Evolutionary conservation across 2,329 filamentous ascomycete species (phyloP), one percentile per base, ranked within the genome.

Genomic region (Rhinocladiella similis): DNA sequence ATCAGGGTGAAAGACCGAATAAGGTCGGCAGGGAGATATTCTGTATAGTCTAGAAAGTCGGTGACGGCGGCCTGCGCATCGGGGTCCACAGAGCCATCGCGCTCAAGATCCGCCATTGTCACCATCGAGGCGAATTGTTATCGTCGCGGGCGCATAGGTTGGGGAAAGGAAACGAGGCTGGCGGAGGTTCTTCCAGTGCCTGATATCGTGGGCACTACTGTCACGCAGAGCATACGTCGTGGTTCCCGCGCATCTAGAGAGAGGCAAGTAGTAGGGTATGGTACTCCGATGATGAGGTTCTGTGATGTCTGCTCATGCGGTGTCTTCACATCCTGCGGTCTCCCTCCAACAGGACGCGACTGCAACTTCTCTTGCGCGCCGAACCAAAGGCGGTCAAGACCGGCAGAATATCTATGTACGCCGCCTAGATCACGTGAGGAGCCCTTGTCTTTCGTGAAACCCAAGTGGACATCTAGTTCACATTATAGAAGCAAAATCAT

Each of bases 11-110:
- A 73, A 60, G 84, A 86, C 65, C 84, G 83, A 56, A 81, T 77
- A 20, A 87, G 75, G 68, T 87, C 84, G 9, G 84, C 83, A 33
- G 84, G 84, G 55, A 86, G 84, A 75, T 85, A 86, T 72, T 87
- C 84, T 60, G 84, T 87, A 72, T 87, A 87, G 70, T 86, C 83
- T 56, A 86, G 81, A 70, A 84, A 87, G 69, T 87, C 84, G 62
- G 83, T 85, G 45, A 87, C 81, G 22, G 84, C 86, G 33, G 83
- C 82, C 67, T 86, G 83, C 54, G 83, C 82, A 66, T 87, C 84
- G 33, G 84, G 84, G 67, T 87, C 83, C 53, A 79, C 77, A 50
- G 79, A 72, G 53, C 72, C 70, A 48, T 75, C 72, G 61, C 73
- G 73, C 36, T 70, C 70, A 50, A 72, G 71, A 53, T 75, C 72